phyloP scores from a whole-genome alignment of 202 grass and related monocot genomes.

The Brachypodium distachyon region DNA sequence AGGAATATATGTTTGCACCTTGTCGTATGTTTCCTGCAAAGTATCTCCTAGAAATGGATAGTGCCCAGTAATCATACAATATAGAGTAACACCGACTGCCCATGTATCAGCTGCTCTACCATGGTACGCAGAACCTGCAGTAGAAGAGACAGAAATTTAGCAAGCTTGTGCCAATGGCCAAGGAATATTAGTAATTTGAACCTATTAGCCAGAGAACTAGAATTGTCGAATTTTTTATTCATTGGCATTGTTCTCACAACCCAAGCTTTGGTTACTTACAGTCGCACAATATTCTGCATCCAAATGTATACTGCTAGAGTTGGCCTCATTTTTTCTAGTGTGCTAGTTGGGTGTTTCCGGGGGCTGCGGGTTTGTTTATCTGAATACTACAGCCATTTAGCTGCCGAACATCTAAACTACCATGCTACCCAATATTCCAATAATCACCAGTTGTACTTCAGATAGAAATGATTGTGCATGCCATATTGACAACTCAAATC shows the following conservation, averaged over 20 bases:
- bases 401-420: neutral
- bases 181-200: too few relatives aligned
- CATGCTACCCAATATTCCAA: neutral
- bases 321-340: neutral
- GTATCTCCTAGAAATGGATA: conserved; percentile 93
- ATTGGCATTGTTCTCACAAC: too few relatives aligned
- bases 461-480: neutral
- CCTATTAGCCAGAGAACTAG: too few relatives aligned
- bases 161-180: too few relatives aligned
- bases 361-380: neutral
- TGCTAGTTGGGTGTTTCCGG: neutral
- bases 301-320: too few relatives aligned
- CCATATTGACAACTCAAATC: neutral
- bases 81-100: conserved; percentile 79
- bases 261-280: too few relatives aligned
- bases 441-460: neutral
- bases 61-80: conserved; percentile 71
- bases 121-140: conserved; percentile 53
- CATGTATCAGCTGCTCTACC: conserved; percentile 64
- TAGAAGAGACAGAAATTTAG: too few relatives aligned
- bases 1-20: conserved; percentile 23
- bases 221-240: too few relatives aligned
- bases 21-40: conserved; percentile 78
- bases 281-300: too few relatives aligned
- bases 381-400: conserved; percentile 10